phyloP scores from a whole-genome alignment of 805 yeast species.

The Saturnispora halmiae region DNA sequence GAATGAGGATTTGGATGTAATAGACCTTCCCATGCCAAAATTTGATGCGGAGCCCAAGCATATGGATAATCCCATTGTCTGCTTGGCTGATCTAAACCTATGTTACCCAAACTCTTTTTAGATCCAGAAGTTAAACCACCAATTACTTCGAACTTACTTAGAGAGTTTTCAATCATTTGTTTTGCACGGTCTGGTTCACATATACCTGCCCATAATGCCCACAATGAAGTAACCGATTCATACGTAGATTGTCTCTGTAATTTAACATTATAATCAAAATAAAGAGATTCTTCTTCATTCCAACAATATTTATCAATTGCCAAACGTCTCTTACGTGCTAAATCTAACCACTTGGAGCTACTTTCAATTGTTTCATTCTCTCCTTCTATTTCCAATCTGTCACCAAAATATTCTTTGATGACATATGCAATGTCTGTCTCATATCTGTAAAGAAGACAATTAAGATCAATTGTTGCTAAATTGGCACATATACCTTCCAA shows the following conservation, averaged over 20 bases:
- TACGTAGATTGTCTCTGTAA: constrained; percentile 47
- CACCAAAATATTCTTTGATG: constrained; percentile 48
- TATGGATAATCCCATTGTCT: constrained; percentile 98
- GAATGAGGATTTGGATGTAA: constrained; percentile 52
- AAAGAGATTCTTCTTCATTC: constrained; percentile 72
- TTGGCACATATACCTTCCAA: constrained; percentile 84
- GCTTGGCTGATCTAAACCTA: constrained; percentile 64
- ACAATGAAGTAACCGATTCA: constrained; percentile 83
- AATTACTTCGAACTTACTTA: constrained; percentile 65
- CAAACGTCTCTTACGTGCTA: constrained; percentile 45
- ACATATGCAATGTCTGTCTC: constrained; percentile 73
- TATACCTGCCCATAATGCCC: constrained; percentile 88
- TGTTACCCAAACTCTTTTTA: constrained; percentile 57
- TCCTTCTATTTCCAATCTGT: constrained; percentile 29
- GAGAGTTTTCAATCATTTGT: constrained; percentile 43
- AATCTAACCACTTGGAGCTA: constrained; percentile 50
- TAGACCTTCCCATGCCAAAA: constrained; percentile 86
- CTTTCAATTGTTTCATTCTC: constrained; percentile 30
- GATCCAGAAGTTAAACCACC: constrained; percentile 92
- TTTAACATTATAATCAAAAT: constrained; percentile 73
- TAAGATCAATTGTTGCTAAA: constrained; percentile 84
- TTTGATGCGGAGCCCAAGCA: constrained; percentile 99
- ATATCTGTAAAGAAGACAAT: constrained; percentile 78
- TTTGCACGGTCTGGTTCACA: constrained; percentile 57
- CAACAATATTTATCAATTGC: constrained; percentile 65